These are phyloP conservation scores for Raphanus raphanistrum DNA, from an alignment of 345 rosid species.

Conservation along the genomic window DNA sequence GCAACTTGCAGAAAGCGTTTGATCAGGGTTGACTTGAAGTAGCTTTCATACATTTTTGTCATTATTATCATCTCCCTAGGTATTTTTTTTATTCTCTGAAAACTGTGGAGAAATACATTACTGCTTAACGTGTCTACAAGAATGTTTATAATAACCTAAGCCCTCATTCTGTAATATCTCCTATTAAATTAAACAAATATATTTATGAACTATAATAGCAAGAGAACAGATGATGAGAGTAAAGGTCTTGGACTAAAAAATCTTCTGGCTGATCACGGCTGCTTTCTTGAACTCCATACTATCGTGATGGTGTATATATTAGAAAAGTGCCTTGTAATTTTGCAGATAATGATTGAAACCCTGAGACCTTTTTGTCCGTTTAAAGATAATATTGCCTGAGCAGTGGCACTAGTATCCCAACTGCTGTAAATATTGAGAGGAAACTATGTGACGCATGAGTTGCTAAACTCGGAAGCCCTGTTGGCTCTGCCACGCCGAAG, in stretches of 20 bases:
- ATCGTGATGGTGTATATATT: neutral
- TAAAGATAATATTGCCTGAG: constrained; percentile 46
- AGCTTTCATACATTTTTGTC: constrained; percentile 15
- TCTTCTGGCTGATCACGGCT: constrained; percentile 31
- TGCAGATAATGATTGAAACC: constrained; percentile 39
- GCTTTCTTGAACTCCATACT: constrained; percentile 16
- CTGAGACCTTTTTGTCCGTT: constrained; percentile 10
- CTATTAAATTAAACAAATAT: constrained; percentile 42
- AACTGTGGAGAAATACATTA: constrained; percentile 47
- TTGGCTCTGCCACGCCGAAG: constrained; percentile 74
- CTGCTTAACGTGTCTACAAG: constrained; percentile 52
- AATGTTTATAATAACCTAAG: constrained; percentile 52
- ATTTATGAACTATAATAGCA: constrained; percentile 45
- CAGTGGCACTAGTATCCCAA: constrained; percentile 46
- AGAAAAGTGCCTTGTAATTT: constrained; percentile 36
- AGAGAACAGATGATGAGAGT: constrained; percentile 39
- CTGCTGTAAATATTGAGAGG: constrained; percentile 44
- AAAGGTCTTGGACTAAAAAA: constrained; percentile 1
- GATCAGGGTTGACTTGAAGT: constrained; percentile 56
- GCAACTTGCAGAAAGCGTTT: constrained; percentile 65
- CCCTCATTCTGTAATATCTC: constrained; percentile 38
- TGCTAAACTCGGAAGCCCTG: constrained; percentile 79
- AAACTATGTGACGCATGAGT: constrained; percentile 42
- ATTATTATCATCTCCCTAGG: constrained; percentile 37
- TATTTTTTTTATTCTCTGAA: constrained; percentile 46